Percentiles rank a stretch among this genome's conserved stretches.
Evolutionary conservation across 1,284 basidiomycete species (phyloP).

Genomic region (Ceratobasidium sp.): DNA sequence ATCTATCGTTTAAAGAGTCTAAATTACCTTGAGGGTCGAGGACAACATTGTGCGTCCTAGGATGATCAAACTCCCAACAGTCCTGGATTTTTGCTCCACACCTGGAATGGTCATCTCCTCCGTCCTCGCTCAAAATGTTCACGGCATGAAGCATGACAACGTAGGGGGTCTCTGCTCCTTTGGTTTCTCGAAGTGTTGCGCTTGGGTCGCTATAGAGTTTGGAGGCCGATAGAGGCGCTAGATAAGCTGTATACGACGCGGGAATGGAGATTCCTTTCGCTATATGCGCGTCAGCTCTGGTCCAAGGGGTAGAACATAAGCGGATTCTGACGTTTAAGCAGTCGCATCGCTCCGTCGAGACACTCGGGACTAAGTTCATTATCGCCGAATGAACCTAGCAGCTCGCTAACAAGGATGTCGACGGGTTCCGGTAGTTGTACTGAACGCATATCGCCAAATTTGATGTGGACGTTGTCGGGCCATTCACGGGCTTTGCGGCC

Average conservation of each 20-base stretch:
- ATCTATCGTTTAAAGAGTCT: background rate
- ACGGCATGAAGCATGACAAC: conserved; percentile 98
- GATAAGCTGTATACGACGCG: conserved; percentile 93
- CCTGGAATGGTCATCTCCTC: conserved; percentile 66
- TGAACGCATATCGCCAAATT: conserved; percentile 95
- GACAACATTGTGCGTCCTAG: conserved; percentile 77
- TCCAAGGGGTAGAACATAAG: background rate
- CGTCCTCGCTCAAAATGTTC: conserved; percentile 85
- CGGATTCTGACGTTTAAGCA: conserved; percentile 82
- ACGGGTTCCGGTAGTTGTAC: conserved; percentile 85
- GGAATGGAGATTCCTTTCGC: conserved; percentile 96
- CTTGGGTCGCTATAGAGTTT: conserved; percentile 88
- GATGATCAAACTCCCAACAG: conserved; percentile 98
- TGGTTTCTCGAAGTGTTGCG: conserved; percentile 64
- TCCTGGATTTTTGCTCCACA: conserved; percentile 91
- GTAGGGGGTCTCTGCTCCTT: conserved; percentile 90
- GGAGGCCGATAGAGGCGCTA: conserved; percentile 93
- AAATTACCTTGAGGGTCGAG: conserved; percentile 77
- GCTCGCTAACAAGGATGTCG: conserved; percentile 96
- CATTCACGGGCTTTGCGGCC: conserved; percentile 86
- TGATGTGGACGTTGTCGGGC: conserved; percentile 82
- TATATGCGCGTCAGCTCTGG: conserved; percentile 56
- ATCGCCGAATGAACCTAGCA: conserved; percentile 97
- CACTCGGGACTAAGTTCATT: conserved; percentile 99
- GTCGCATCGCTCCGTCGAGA: conserved; percentile 94